Percentiles rank a stretch among this genome's conserved stretches.
phyloP scores from a whole-genome alignment of 2,329 filamentous ascomycete species.

The Westerdykella ornata region DNA sequence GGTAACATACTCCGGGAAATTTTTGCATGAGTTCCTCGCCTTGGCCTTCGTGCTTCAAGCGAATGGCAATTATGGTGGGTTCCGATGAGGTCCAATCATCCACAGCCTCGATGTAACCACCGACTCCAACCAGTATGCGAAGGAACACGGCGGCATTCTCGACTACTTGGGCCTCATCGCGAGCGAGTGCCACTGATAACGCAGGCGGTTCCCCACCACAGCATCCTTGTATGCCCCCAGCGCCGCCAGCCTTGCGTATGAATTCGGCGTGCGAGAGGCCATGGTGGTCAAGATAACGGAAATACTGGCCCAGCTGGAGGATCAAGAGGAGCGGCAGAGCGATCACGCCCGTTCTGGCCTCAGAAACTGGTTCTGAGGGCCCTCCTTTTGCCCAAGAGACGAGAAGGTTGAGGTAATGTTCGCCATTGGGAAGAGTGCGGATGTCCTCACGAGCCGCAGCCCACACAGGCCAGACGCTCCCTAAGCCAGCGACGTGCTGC shows the following conservation, averaged over 20 bases:
- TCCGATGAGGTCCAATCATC: conserved; percentile 12
- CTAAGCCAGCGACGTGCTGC: conserved; percentile 4
- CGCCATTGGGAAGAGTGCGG: conserved; percentile 2
- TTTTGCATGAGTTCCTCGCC: conserved; percentile 12
- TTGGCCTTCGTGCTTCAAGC: conserved; percentile 11
- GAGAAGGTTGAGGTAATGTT: conserved; percentile 6
- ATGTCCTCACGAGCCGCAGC: conserved; percentile 5
- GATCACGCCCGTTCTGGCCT: conserved; percentile 11
- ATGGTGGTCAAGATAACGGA: conserved; percentile 12
- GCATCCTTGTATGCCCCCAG: conserved; percentile 9
- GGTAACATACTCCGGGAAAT: conserved; percentile 13
- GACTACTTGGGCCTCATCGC: conserved; percentile 12
- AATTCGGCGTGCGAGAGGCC: conserved; percentile 9
- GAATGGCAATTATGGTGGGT: conserved; percentile 15
- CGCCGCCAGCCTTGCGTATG: conserved; percentile 11
- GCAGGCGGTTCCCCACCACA: conserved; percentile 8
- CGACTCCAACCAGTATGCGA: conserved; percentile 10
- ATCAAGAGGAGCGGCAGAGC: conserved; percentile 14
- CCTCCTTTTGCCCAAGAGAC: conserved; percentile 11
- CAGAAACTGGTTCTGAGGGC: conserved; percentile 10
- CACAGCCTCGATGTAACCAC: conserved; percentile 9
- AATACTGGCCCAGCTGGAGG: conserved; percentile 19
- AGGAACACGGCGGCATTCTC: conserved; percentile 7
- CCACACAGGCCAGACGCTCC: conserved; percentile 6
- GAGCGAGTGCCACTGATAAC: conserved; percentile 10